A percentile compares a stretch with the other conserved stretches of the same genome.
These are phyloP conservation scores for Podaxis mareebaensis DNA, from an alignment of 768 basidiomycete species.

Conservation along the genomic window DNA sequence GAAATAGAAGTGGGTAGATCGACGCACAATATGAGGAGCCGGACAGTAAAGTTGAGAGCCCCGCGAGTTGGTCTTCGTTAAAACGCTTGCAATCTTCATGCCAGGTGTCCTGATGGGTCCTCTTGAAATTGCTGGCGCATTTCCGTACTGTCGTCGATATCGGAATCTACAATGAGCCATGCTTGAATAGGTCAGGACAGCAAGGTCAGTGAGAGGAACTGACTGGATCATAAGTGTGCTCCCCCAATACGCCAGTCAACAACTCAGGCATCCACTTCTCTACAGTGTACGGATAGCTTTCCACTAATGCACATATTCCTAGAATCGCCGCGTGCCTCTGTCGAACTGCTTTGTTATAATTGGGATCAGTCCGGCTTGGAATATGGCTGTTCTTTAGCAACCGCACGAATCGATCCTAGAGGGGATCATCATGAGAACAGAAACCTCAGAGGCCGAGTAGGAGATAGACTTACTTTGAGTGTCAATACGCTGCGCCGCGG, in stretches of 20 bases:
- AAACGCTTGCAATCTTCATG: constrained; percentile 87
- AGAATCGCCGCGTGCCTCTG: constrained; percentile 89
- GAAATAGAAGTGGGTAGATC: not conserved
- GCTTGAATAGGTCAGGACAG: constrained; percentile 17
- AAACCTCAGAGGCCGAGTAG: not conserved
- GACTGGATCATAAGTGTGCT: constrained; percentile 86
- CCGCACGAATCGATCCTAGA: constrained; percentile 77
- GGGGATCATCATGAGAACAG: constrained; percentile 6
- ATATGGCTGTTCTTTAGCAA: constrained; percentile 68
- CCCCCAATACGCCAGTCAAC: constrained; percentile 73
- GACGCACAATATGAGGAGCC: constrained; percentile 82
- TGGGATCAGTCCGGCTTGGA: constrained; percentile 59
- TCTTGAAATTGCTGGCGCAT: constrained; percentile 79
- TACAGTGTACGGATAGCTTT: constrained; percentile 94
- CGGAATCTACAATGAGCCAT: constrained; percentile 53
- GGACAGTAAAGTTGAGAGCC: constrained; percentile 80
- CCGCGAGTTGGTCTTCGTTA: constrained; percentile 79
- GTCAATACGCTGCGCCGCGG: constrained; percentile 75
- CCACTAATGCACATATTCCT: constrained; percentile 90
- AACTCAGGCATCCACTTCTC: constrained; percentile 93
- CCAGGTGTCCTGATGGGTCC: constrained; percentile 88
- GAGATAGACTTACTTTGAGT: constrained; percentile 51
- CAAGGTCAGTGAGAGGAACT: constrained; percentile 22
- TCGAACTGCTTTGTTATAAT: constrained; percentile 71
- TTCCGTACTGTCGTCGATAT: constrained; percentile 83